Conservation (phyloP, 257 asterid species). For the Thymus mandschuricus region DNA sequence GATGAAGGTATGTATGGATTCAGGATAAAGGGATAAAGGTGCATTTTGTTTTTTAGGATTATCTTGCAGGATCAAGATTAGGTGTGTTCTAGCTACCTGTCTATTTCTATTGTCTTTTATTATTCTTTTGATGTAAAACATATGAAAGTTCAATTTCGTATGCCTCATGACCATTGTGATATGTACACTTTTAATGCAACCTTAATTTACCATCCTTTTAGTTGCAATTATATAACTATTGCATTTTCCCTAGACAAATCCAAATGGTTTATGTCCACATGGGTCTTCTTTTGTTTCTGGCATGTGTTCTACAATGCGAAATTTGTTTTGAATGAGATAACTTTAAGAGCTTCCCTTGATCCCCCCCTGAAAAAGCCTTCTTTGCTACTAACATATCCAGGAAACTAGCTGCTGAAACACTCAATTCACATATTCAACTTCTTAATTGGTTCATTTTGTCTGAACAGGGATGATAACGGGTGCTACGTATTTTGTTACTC, state of each 20-base stretch:
- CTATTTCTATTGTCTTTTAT: constrained; percentile 6
- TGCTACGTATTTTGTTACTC: constrained; percentile 61
- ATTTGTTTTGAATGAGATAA: constrained; percentile 22
- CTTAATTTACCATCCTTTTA: constrained; percentile 15
- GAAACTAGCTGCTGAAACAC: constrained; percentile 28
- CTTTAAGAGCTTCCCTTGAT: not conserved
- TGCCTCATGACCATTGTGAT: constrained; percentile 15
- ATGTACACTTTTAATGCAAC: constrained; percentile 6
- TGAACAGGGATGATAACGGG: constrained; percentile 76
- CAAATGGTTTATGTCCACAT: constrained; percentile 12
- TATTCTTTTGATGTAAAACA: constrained; percentile 21
- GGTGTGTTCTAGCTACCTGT: constrained; percentile 14
- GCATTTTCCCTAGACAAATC: not conserved
- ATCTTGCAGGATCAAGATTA: not conserved
- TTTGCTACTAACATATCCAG: not conserved
- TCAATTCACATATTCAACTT: constrained; percentile 18
- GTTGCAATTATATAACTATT: not conserved
- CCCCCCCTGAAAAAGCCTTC: constrained; percentile 24
- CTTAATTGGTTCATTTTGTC: constrained; percentile 25
- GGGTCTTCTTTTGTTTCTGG: constrained; percentile 1
- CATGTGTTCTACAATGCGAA: not conserved
- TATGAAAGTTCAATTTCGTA: constrained; percentile 22
- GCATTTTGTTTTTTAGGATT: constrained; percentile 21
- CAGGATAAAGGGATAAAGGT: constrained; percentile 20
- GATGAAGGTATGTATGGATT: constrained; percentile 68